phyloP scores from a whole-genome alignment of 257 asterid species.

The Nicotiana paniculata region DNA sequence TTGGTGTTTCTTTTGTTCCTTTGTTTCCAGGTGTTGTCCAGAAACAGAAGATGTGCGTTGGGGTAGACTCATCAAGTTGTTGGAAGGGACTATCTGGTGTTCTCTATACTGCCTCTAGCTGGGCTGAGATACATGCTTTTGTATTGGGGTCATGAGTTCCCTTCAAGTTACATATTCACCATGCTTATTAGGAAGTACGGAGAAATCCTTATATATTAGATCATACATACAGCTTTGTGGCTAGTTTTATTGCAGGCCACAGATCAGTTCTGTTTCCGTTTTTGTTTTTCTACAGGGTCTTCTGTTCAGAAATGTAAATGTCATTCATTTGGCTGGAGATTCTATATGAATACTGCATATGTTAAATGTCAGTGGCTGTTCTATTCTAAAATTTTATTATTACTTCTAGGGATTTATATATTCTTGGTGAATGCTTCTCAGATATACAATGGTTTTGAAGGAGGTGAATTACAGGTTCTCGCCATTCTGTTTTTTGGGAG shows the following conservation, averaged over 20 bases:
- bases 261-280: neutral
- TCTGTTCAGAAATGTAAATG: conserved; percentile 11
- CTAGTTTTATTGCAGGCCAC: conserved; percentile 12
- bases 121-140: conserved; percentile 86
- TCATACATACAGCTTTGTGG: neutral
- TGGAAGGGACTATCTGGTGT: conserved; percentile 76
- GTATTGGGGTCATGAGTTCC: conserved; percentile 40
- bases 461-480: neutral
- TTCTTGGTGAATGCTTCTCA: neutral
- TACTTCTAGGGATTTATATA: neutral
- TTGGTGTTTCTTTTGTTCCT: conserved; percentile 78
- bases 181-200: neutral
- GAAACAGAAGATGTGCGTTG: conserved; percentile 51
- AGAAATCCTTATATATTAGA: neutral
- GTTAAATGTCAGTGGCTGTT: neutral
- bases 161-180: neutral
- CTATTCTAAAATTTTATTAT: neutral
- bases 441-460: neutral
- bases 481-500: neutral
- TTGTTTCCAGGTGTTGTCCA: conserved; percentile 52
- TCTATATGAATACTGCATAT: neutral
- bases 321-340: conserved; percentile 12
- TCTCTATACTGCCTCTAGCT: conserved; percentile 77
- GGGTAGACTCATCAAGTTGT: conserved; percentile 24
- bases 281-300: neutral